phyloP scores from a whole-genome alignment of 176 grass and related monocot genomes.

The Zoysia pacifica region DNA sequence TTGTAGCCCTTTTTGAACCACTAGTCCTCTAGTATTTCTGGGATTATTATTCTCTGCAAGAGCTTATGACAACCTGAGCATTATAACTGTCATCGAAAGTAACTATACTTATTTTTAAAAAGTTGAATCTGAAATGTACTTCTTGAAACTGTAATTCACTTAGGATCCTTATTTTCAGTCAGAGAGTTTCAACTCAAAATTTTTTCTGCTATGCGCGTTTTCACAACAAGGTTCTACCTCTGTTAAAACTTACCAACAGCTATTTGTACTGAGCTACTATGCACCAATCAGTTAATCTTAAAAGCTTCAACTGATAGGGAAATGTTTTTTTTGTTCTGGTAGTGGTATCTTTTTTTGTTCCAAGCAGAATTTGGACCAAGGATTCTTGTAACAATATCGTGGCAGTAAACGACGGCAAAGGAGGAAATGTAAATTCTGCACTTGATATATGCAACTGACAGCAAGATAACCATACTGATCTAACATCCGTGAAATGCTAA shows the following conservation, averaged over 20 bases:
- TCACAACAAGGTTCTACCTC: too few species aligned
- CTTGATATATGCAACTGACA: slow-evolving; percentile 63
- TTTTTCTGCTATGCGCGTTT: too few species aligned
- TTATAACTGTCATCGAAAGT: background rate
- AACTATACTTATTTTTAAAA: background rate
- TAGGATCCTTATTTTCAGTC: too few species aligned
- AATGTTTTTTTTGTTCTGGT: background rate
- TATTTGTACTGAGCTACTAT: too few species aligned
- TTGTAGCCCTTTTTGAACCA: slow-evolving; percentile 94
- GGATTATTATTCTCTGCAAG: slow-evolving; percentile 75
- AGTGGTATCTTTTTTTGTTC: background rate
- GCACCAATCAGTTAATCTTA: too few species aligned
- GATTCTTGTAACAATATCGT: slow-evolving; percentile 93
- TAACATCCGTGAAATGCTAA: slow-evolving; percentile 44
- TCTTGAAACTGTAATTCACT: too few species aligned
- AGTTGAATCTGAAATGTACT: too few species aligned
- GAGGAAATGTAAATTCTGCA: slow-evolving; percentile 80
- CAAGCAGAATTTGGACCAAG: slow-evolving; percentile 75
- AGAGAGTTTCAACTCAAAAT: too few species aligned
- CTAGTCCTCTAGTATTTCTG: slow-evolving; percentile 90
- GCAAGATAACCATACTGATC: background rate
- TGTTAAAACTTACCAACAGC: too few species aligned
- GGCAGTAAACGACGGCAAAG: slow-evolving; percentile 85
- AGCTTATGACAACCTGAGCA: slow-evolving; percentile 22
- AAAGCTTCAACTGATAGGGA: too few species aligned